Base-by-base conservation (phyloP, 2,329 filamentous ascomycete species). In the Epichloe typhina region DNA sequence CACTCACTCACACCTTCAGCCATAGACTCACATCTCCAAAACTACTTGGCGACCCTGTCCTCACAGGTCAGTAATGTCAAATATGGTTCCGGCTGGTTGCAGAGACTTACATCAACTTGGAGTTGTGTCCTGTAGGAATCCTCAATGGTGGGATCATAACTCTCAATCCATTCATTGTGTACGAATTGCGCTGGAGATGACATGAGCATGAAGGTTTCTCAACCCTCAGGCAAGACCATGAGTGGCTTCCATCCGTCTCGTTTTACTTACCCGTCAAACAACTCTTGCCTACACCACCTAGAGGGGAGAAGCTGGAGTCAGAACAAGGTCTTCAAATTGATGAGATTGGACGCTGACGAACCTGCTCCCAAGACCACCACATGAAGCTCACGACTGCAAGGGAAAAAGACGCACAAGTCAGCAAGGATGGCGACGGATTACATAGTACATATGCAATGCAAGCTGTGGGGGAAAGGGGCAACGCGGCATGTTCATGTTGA, bases 91-190 rank as follows among this genome's bases (percentile, higher is more conserved):
- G 5, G 26, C 11, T n/a, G n/a, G 19, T 13, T 5, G 8, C 36
- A 45, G 4, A 35, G 50, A 79, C 86, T 75, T 72, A 93, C 88
- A 75, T 95, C 88, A 55, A 95, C 86, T 59, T 89, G 75, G 43
- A 86, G 74, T 58, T 86, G 82, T 54, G 83, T 86, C 54, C 84
- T 76, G 64, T 88, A 88, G 33, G 84, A 85, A 66, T 88, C 84
- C 64, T 88, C 84, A 59, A 88, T 88, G 17, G 84, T 88, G 15
- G 84, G 84, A 65, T 88, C 84, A 68, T 88, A 88, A 66, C 82
- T 86, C 68, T 95, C 88, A 64, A 95, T 91, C 86, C 88, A 94
- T 60, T 94, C 85, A 70, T 93, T 90, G 68, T 93, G 88, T 49
- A 95, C 88, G 62, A 94, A 95, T 74, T 95, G 88, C 61, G 89